Evolutionary conservation across 2,329 filamentous ascomycete species (phyloP).

Genomic region (Corniculantispora saksenae): DNA sequence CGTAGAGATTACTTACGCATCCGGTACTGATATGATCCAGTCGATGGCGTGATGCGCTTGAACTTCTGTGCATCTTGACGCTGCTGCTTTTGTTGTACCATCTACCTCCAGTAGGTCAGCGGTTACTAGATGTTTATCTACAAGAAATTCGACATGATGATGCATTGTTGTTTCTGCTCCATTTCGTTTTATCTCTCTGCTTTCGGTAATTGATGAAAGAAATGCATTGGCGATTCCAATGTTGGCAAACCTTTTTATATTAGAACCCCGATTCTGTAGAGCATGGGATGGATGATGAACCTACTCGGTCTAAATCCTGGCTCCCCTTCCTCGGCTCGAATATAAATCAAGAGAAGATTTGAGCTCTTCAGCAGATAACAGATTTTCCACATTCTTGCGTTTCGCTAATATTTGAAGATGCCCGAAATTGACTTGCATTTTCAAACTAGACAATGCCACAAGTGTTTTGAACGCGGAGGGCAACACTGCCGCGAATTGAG

Average conservation of each 20-base stretch:
- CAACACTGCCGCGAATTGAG: constrained; percentile 26
- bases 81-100: not conserved
- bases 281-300: not conserved
- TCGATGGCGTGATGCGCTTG: not conserved
- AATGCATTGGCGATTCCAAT: not conserved
- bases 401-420: constrained; percentile 29
- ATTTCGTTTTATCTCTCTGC: not conserved
- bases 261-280: not conserved
- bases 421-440: constrained; percentile 37
- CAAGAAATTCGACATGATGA: not conserved
- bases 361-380: constrained; percentile 30
- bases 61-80: not conserved
- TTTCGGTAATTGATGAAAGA: not conserved
- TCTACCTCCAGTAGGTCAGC: not conserved
- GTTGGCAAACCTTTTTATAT: not conserved
- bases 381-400: constrained; percentile 27
- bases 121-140: not conserved
- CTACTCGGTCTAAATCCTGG: constrained; percentile 31
- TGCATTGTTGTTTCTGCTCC: not conserved
- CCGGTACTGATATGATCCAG: constrained; percentile 36
- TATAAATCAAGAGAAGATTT: constrained; percentile 29
- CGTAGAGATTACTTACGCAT: constrained; percentile 32
- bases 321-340: constrained; percentile 31
- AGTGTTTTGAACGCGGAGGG: constrained; percentile 27
- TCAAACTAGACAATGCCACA: constrained; percentile 28